These are phyloP conservation scores for Phallus indusiatus DNA, from an alignment of 768 basidiomycete species.

Conservation along the genomic window DNA sequence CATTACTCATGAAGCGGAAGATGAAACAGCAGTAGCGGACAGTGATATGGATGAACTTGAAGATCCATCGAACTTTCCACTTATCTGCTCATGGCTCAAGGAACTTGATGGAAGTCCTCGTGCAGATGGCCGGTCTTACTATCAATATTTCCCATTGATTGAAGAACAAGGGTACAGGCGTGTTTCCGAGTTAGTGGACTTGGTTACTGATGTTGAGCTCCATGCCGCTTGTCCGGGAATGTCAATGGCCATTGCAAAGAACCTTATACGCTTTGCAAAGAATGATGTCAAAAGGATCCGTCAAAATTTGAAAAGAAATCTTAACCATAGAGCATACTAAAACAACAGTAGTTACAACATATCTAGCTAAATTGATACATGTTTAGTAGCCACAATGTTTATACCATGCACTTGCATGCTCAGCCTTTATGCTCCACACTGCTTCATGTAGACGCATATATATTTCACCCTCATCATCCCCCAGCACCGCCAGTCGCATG, in stretches of 20 bases:
- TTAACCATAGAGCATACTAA: not conserved
- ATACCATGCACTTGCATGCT: conserved; percentile 17
- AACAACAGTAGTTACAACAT: not conserved
- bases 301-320: not conserved
- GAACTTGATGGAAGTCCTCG: not conserved
- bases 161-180: not conserved
- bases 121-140: not conserved
- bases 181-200: not conserved
- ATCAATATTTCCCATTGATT: not conserved
- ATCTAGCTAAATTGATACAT: not conserved
- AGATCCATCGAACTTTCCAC: not conserved
- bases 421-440: conserved; percentile 14
- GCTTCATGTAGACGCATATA: conserved; percentile 16
- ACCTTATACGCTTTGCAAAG: not conserved
- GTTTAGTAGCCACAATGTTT: conserved; percentile 10
- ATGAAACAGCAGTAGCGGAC: not conserved
- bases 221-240: not conserved
- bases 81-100: not conserved
- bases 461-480: conserved; percentile 15
- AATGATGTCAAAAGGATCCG: not conserved
- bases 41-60: not conserved
- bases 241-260: not conserved
- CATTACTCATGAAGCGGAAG: not conserved
- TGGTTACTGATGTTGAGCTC: not conserved
- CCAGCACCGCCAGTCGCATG: conserved; percentile 8